Percentiles rank a stretch among this genome's conserved stretches.
These are phyloP conservation scores for Thelonectria blattea DNA, from an alignment of 2,329 filamentous ascomycete genomes.

Conservation along the genomic window DNA sequence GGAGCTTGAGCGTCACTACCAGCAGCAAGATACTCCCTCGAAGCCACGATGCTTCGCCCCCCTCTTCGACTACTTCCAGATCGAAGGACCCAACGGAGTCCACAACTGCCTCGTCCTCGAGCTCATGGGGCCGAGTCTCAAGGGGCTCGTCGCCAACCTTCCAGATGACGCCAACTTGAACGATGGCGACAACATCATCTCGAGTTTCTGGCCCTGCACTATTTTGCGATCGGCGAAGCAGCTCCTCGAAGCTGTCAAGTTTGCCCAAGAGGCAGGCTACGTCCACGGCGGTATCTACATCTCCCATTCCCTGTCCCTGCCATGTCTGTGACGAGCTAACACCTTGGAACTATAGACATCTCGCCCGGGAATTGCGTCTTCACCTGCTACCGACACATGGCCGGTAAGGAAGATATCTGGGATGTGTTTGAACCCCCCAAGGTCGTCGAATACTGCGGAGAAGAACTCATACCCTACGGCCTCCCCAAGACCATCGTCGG, in stretches of 20 bases:
- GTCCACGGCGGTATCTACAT: constrained; percentile 19
- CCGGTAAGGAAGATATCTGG: constrained; percentile 7
- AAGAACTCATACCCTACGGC: neutral
- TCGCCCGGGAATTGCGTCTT: constrained; percentile 12
- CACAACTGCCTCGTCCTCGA: constrained; percentile 23
- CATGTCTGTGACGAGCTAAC: neutral
- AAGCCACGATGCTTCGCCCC: neutral
- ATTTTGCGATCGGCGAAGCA: constrained; percentile 14
- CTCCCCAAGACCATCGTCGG: neutral
- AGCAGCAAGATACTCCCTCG: neutral
- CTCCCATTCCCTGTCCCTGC: neutral
- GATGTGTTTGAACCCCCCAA: neutral
- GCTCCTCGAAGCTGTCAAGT: constrained; percentile 7
- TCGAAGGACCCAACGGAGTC: constrained; percentile 15
- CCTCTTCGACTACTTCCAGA: constrained; percentile 13
- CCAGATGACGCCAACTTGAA: neutral
- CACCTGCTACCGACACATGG: neutral
- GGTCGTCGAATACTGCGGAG: neutral
- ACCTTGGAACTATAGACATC: constrained; percentile 4
- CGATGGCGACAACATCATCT: neutral
- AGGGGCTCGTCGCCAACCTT: neutral
- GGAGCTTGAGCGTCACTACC: too few species aligned
- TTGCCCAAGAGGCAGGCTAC: constrained; percentile 3
- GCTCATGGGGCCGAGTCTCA: constrained; percentile 15
- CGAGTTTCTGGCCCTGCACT: constrained; percentile 9